A percentile compares a stretch with the other conserved stretches of the same genome.
phyloP scores from a whole-genome alignment of 2,329 filamentous ascomycete genomes.

The Fusarium sp. region DNA sequence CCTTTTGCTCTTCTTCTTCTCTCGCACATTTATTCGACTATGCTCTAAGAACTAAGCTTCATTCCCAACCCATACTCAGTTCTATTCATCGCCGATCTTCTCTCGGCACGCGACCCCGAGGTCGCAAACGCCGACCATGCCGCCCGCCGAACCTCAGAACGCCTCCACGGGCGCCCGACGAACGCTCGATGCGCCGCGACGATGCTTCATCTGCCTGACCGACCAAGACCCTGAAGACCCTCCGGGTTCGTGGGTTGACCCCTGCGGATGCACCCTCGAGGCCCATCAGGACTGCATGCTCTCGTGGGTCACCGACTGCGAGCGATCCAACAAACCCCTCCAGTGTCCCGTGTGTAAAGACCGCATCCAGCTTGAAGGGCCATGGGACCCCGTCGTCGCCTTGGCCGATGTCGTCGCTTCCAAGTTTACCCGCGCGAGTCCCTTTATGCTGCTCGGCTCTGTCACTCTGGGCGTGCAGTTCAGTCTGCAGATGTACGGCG shows the following conservation, averaged over 20 bases:
- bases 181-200: conserved; percentile 49
- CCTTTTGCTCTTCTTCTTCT: background rate
- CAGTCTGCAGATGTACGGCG: conserved; percentile 66
- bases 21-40: background rate
- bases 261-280: conserved; percentile 89
- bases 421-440: conserved; percentile 64
- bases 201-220: conserved; percentile 74
- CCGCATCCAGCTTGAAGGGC: conserved; percentile 80
- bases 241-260: conserved; percentile 79
- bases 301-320: conserved; percentile 93
- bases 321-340: conserved; percentile 74
- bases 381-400: conserved; percentile 78
- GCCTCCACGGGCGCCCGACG: conserved; percentile 8
- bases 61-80: background rate
- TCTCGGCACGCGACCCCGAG: conserved; percentile 29
- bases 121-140: conserved; percentile 20
- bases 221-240: conserved; percentile 64
- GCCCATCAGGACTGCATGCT: conserved; percentile 92
- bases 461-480: conserved; percentile 62
- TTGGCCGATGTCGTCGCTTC: conserved; percentile 70
- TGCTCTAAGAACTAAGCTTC: conserved; percentile 16
- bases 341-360: conserved; percentile 91
- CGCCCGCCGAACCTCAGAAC: conserved; percentile 24
- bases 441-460: conserved; percentile 75
- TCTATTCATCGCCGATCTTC: background rate